Base-by-base conservation (phyloP, 2,329 filamentous ascomycete species). In the Drechslerella coelobrocha region DNA sequence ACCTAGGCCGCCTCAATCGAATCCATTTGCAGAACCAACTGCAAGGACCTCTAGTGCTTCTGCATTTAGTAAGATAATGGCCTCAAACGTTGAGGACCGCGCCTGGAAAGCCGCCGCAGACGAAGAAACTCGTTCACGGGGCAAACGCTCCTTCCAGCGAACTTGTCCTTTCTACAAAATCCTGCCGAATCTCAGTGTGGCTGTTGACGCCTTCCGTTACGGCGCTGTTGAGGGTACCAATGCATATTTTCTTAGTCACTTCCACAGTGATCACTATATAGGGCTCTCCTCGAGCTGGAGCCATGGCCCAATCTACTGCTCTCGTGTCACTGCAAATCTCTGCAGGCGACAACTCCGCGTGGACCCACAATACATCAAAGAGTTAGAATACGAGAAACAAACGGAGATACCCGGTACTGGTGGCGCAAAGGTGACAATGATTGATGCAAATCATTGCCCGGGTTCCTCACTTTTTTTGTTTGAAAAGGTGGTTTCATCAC, bases 111-210 rank as follows among this genome's bases (percentile, higher is more conserved):
- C 85, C 34, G 94, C 94, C 10, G 92, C 93, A 0, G 89, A 91
- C 41, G 93, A 94, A 21, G 94, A 91, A 77, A 90, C 57, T 34
- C 60, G 68, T 17, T 72, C 68, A 8, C 61, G 68, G 4, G 62
- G 56, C 43, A 61, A 72, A 89, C 17, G 89, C 9, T 59, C 92
- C 0, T 94, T 93, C 76, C 85, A 93, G 76, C 86, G 94, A 52
- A 97, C 91, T 0, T 99, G 94, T 77, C 94, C 94, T 0, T 99
- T 99, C 76, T 99, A 99, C 82, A 99, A 99, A 79, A 97, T 97
- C 73, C 88, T 99, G 80, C 92, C 93, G 0, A 92, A 91, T 0
- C 89, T 97, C 76, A 91, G 85, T 73, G 95, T 97, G 57, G 95
- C 91, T 65, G 94, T 99, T 0, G 94, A 99, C 79, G 94, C 94